phyloP scores from a whole-genome alignment of 768 basidiomycete genomes.

The Tulasnella calospora region DNA sequence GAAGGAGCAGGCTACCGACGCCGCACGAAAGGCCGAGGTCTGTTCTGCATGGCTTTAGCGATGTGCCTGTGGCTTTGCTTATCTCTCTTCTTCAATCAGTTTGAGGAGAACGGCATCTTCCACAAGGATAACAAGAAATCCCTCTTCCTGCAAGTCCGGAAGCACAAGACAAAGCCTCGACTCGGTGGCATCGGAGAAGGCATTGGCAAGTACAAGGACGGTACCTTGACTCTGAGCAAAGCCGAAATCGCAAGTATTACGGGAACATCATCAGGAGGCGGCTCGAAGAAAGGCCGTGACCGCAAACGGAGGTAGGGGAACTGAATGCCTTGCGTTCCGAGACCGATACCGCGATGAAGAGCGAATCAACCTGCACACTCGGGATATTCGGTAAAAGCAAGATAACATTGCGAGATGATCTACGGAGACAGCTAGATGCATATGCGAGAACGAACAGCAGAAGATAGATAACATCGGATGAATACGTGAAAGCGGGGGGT shows the following conservation, averaged over 20 bases:
- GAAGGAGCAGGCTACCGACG: conserved; percentile 56
- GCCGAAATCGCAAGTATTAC: conserved; percentile 51
- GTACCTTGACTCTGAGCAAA: conserved; percentile 58
- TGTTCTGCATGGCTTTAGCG: conserved; percentile 15
- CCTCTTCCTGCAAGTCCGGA: conserved; percentile 41
- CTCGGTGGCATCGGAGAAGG: conserved; percentile 70
- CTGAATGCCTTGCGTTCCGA: background rate
- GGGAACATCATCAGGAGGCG: conserved; percentile 25
- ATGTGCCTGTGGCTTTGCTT: background rate
- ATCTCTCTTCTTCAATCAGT: conserved; percentile 42
- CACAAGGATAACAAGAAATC: conserved; percentile 67
- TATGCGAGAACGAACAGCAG: background rate
- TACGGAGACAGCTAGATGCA: conserved; percentile 2
- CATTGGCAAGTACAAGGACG: conserved; percentile 67
- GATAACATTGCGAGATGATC: conserved; percentile 9
- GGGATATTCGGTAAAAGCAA: background rate
- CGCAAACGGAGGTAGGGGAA: background rate
- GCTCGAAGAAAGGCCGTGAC: background rate
- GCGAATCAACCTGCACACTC: background rate
- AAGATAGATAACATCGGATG: conserved; percentile 3
- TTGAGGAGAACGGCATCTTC: conserved; percentile 79
- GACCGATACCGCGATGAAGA: background rate
- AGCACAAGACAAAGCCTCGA: conserved; percentile 43
- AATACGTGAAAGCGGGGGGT: background rate
- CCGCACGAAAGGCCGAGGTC: conserved; percentile 65